Evolutionary conservation across 73 alveolate genomes (phyloP).

Genomic region (Paramecium primaurelia): DNA sequence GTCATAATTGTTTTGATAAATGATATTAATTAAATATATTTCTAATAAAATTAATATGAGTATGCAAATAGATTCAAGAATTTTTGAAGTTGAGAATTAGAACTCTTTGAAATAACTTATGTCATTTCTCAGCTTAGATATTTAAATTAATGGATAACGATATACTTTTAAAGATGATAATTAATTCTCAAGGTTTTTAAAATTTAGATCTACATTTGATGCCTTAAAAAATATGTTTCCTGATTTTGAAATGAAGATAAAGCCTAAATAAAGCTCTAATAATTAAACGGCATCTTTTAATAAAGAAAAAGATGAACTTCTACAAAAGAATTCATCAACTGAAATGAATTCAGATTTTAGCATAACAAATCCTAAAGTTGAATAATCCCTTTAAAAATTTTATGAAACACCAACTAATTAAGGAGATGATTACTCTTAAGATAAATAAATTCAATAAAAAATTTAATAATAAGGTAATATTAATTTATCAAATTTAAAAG

Average conservation of each 20-base stretch:
- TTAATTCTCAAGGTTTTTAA: not conserved
- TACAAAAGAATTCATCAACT: not conserved
- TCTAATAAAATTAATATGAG: not conserved
- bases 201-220: not conserved
- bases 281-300: not conserved
- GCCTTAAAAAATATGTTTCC: not conserved
- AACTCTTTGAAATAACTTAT: not conserved
- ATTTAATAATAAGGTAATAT: not conserved
- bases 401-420: not conserved
- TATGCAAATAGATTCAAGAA: not conserved
- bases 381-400: not conserved
- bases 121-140: not conserved
- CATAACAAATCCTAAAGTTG: not conserved
- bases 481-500: not conserved
- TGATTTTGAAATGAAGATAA: not conserved
- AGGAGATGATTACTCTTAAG: not conserved
- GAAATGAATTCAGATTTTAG: not conserved
- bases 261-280: not conserved
- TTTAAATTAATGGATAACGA: not conserved
- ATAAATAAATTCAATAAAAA: not conserved
- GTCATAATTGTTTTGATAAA: constrained; percentile 29
- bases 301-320: not conserved
- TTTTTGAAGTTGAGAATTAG: not conserved
- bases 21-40: not conserved
- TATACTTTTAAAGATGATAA: not conserved